phyloP scores from a whole-genome alignment of 2,329 filamentous ascomycete genomes.

The Calonectria pseudoturangicola region DNA sequence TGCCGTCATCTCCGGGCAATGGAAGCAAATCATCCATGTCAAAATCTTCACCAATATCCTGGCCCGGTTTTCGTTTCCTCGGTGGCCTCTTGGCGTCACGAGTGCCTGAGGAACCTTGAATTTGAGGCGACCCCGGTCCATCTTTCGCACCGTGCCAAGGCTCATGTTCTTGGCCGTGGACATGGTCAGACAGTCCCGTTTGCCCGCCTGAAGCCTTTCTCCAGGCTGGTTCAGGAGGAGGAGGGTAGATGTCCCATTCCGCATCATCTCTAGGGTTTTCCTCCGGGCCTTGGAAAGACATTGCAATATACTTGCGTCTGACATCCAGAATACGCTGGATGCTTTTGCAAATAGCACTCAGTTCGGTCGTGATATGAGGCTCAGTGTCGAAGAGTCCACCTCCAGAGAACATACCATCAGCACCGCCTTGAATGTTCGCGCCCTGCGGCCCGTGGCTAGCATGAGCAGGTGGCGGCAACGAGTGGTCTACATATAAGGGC shows the following conservation, averaged over 20 bases:
- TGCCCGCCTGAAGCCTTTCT: slow-evolving; percentile 54
- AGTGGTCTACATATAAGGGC: slow-evolving; percentile 33
- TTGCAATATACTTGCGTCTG: slow-evolving; percentile 89
- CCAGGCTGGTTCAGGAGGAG: slow-evolving; percentile 94
- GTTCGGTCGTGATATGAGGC: slow-evolving; percentile 87
- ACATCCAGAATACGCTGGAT: slow-evolving; percentile 93
- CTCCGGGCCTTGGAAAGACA: slow-evolving; percentile 87
- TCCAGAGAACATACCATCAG: slow-evolving; percentile 49
- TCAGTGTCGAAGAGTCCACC: slow-evolving; percentile 81
- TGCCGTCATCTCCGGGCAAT: slow-evolving; percentile 80
- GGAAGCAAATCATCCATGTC: slow-evolving; percentile 85
- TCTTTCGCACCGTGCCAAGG: slow-evolving; percentile 41
- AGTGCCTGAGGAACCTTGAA: slow-evolving; percentile 44
- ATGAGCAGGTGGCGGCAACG: slow-evolving; percentile 34
- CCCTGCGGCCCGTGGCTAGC: slow-evolving; percentile 38
- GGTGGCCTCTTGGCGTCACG: slow-evolving; percentile 65
- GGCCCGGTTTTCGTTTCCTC: slow-evolving; percentile 87
- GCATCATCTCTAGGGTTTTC: slow-evolving; percentile 93
- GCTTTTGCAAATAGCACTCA: slow-evolving; percentile 90
- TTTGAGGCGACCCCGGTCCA: slow-evolving; percentile 28
- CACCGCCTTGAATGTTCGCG: slow-evolving; percentile 43
- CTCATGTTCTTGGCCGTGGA: slow-evolving; percentile 47
- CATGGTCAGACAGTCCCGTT: slow-evolving; percentile 41
- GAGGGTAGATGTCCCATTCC: slow-evolving; percentile 91
- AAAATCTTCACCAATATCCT: slow-evolving; percentile 95